These are phyloP conservation scores for Globisporangium canariense DNA, from an alignment of 352 stramenopile species.

Conservation along the genomic window DNA sequence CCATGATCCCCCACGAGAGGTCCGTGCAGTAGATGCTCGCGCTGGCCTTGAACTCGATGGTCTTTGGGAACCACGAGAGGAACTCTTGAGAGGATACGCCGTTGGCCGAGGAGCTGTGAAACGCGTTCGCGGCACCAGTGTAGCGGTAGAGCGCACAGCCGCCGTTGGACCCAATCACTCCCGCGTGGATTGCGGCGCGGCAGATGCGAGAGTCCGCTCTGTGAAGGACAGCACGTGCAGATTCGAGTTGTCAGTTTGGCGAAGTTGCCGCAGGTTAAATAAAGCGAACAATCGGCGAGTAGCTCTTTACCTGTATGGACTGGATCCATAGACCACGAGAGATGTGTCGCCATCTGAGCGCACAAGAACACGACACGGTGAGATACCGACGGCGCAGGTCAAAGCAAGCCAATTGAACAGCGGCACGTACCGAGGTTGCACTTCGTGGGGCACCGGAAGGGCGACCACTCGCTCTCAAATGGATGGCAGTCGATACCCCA, in stretches of 20 bases:
- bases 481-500: conserved; percentile 57
- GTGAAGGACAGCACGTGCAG: background rate
- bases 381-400: background rate
- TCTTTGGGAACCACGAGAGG: conserved; percentile 81
- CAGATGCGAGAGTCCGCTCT: conserved; percentile 81
- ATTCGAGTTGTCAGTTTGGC: background rate
- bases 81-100: conserved; percentile 50
- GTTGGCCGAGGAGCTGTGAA: conserved; percentile 42
- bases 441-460: conserved; percentile 64
- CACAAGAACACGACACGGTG: background rate
- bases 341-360: conserved; percentile 54
- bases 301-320: conserved; percentile 48
- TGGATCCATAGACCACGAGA: conserved; percentile 65
- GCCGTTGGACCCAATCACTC: conserved; percentile 61
- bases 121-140: conserved; percentile 30
- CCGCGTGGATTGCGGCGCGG: conserved; percentile 71
- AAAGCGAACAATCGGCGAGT: background rate
- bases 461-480: conserved; percentile 55
- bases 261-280: background rate
- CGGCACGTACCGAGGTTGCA: conserved; percentile 49
- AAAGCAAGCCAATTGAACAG: background rate
- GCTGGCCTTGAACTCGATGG: conserved; percentile 61
- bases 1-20: conserved; percentile 71
- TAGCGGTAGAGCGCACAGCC: conserved; percentile 42
- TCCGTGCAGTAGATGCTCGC: conserved; percentile 60